Evolutionary conservation across 2,329 filamentous ascomycete species (phyloP), one percentile per base, ranked within the genome.

Genomic region (Nakataea oryzae): DNA sequence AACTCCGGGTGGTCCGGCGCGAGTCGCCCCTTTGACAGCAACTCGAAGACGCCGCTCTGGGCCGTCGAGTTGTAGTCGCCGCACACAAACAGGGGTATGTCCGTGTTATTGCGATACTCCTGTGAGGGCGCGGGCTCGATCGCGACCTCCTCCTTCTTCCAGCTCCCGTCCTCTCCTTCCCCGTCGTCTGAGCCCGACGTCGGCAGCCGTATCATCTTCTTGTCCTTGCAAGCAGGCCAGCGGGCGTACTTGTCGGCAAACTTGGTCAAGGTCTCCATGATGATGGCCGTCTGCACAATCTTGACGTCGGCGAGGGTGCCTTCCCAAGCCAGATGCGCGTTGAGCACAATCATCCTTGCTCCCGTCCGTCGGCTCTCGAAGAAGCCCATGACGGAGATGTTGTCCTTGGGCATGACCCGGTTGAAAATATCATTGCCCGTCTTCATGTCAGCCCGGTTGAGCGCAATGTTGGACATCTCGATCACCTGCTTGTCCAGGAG

Each of bases 361-460:
- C 95, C 95, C 0, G 93, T 97, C 64, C 85, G 79, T 50, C 93
- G 86, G 70, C 96, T 97, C 75, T 99, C 95, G 65, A 99, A 85
- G 78, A 97, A 96, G 62, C 89, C 86, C 58, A 96, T 85, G 58
- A 96, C 88, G 21, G 90, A 95, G 74, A 99, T 96, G 72, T 97
- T 93, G 79, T 99, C 95, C 76, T 95, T 91, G 64, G 93, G 93
- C 95, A 97, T 97, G 64, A 99, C 89, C 30, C 95, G 89, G 74
- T 99, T 99, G 82, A 96, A 97, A 63, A 97, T 93, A 70, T 99
- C 95, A 71, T 96, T 91, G 70, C 96, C 91, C 62, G 93, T 91
- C 77, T 97, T 97, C 86, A 97, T 96, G 72, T 97, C 95, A 3
- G 93, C 91, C 66, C 95, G 83, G 72, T 96, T 95, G 75, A 99